Evolutionary conservation across 208 protist species (phyloP).

Genomic region (Acanthamoeba lenticulata): DNA sequence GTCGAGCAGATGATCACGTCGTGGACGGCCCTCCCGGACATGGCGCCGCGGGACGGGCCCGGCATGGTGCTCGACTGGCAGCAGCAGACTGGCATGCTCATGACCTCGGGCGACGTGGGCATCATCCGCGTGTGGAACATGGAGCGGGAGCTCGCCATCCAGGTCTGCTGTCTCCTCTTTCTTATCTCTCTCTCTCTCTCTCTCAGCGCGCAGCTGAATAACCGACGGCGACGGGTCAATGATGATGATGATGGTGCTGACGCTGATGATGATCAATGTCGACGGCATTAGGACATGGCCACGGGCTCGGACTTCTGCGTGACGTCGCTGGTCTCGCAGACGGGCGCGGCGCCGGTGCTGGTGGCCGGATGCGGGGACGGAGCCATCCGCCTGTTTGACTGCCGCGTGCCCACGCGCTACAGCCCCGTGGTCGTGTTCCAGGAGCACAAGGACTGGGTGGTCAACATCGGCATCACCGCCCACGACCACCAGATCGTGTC

Average conservation of each 20-base stretch:
- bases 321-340: slow-evolving; percentile 65
- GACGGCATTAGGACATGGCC: slow-evolving; percentile 72
- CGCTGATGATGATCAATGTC: background rate
- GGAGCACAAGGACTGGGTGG: slow-evolving; percentile 78
- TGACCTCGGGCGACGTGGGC: slow-evolving; percentile 65
- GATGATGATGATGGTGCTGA: background rate
- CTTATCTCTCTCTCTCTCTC: background rate
- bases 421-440: slow-evolving; percentile 71
- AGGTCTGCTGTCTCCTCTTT: background rate
- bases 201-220: no score
- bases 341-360: slow-evolving; percentile 57
- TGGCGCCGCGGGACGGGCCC: background rate
- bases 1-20: slow-evolving; percentile 66
- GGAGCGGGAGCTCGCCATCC: slow-evolving; percentile 76
- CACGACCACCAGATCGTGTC: slow-evolving; percentile 70
- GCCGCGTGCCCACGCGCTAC: slow-evolving; percentile 33
- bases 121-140: slow-evolving; percentile 82
- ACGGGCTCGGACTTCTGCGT: slow-evolving; percentile 69
- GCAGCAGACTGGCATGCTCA: slow-evolving; percentile 66
- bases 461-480: slow-evolving; percentile 72
- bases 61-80: slow-evolving; percentile 77
- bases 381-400: slow-evolving; percentile 78
- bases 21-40: slow-evolving; percentile 75
- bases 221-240: no score
- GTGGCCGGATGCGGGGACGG: slow-evolving; percentile 80